Evolutionary conservation across 345 rosid genomes (phyloP), one percentile per base, ranked within the genome.

Genomic region (Theobroma cacao): DNA sequence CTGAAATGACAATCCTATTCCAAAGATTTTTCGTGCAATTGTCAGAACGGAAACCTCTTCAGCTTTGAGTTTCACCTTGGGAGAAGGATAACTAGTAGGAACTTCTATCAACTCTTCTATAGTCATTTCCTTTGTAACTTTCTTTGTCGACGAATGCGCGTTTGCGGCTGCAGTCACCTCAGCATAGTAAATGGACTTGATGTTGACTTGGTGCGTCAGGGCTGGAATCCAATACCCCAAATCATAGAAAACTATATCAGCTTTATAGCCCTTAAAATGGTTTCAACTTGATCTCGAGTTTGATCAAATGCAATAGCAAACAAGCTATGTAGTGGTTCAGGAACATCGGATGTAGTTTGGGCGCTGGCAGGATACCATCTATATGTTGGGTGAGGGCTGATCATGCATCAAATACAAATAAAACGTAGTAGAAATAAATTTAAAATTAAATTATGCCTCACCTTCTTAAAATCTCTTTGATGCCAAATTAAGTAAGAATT

Each of bases 21-120:
- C 52, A 5, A 26, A 26, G 12, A 56, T 34, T 7, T 0, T 0
- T 83, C 86, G 43, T 17, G 24, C 2, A 43, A 20, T 20, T 1
- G 13, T 14, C 8, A 43, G 1, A 0, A 3, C 8, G 7, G 33
- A 26, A 84, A 76, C 84, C 64, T 80, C 81, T 4, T 84, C 36
- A 68, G 55, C 55, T 43, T 68, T 86, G 76, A 33, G 24, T 62
- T 53, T 4, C 3, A 82, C 67, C 15, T n/a, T 71, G 14, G 78
- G 59, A 30, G 82, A 83, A 81, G 86, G 88, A 74, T 77, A 86
- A 13, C 78, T 82, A 3, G 80, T 76, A 28, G 88, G 83, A 17
- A 78, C 14, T 61, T 80, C 60, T 4, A 69, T 52, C 14, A 78
- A 7, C 26, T 69, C 82, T 31, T 79, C 75, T 15, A 24, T 33